Evolutionary conservation across 345 rosid species (phyloP).

Genomic region (Geranium rotundifolium): DNA sequence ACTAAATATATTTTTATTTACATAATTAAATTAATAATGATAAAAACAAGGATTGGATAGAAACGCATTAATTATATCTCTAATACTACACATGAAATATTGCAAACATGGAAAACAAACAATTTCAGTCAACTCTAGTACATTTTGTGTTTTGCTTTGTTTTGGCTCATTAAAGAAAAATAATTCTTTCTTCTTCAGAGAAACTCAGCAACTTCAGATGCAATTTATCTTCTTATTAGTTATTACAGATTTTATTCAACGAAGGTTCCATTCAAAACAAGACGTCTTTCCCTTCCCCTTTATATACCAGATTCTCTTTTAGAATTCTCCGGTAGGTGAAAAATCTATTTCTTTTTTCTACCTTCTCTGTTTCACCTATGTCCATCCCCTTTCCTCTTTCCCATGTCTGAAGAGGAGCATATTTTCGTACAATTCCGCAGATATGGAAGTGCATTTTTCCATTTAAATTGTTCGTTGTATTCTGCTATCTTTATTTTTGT

Average conservation of each 20-base stretch:
- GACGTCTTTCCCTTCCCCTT: neutral
- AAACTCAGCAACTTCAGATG: neutral
- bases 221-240: neutral
- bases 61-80: neutral
- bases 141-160: neutral
- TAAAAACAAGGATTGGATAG: neutral
- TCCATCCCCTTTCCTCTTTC: neutral
- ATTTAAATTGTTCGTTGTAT: neutral
- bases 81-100: neutral
- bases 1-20: too few species aligned
- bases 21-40: neutral
- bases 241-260: too few species aligned
- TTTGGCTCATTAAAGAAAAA: neutral
- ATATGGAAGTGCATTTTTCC: neutral
- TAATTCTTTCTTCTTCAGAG: neutral
- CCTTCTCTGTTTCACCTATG: neutral
- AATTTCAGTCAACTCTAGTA: neutral
- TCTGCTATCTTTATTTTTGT: neutral
- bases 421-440: neutral
- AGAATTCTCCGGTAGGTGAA: neutral
- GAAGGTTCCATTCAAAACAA: neutral
- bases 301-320: neutral
- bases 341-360: conserved; percentile 1
- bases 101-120: neutral
- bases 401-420: neutral